Base-by-base conservation (phyloP, 495 filamentous ascomycete genomes). In the Stereocaulon alpinum region DNA sequence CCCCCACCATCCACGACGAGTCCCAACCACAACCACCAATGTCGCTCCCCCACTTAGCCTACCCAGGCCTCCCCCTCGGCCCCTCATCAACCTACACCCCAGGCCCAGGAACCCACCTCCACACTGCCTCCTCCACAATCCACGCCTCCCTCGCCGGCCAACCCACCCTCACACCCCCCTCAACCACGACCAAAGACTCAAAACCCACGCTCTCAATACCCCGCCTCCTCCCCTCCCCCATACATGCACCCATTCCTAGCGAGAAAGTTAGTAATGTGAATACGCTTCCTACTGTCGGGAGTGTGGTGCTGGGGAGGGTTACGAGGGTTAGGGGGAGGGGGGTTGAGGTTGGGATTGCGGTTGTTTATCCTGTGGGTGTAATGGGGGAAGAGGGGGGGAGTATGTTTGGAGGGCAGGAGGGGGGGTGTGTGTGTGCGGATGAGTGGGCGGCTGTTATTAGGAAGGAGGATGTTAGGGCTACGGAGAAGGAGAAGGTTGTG, bases 401-500 rank as follows among this genome's bases (percentile, higher is more conserved):
- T n/a, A n/a, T n/a, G n/a, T n/a, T n/a, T n/a, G 84, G 6, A n/a
- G 56, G 29, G 3, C 43, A 17, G 56, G 56, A 37, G 20, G 44
- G 45, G 48, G 20, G 32, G 18, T n/a, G 37, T 22, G 49, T 80
- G 52, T 77, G 65, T 59, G 71, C 72, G 14, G 77, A 80, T 52
- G 78, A 78, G 53, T 82, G 76, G 69, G 74, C 72, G 48, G 77
- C 71, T 7, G 66, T 76, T 15, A 78, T 85, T 47, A 78, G 92
- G 10, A 82, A 83, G 61, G 92, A 97, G 72, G 93, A 98, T 66
- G 88, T 98, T 14, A 77, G 93, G 55, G 90, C 89, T 18, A 95
- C 92, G 42, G 93, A 98, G 80, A 95, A 95, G 74, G 93, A 98
- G 61, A 86, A 83, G 56, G 89, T 97, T 24, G 87, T 88, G 68